Evolutionary conservation across 495 filamentous ascomycete genomes (phyloP), one percentile per base, ranked within the genome.

Genomic region (Filosporella fistucella): DNA sequence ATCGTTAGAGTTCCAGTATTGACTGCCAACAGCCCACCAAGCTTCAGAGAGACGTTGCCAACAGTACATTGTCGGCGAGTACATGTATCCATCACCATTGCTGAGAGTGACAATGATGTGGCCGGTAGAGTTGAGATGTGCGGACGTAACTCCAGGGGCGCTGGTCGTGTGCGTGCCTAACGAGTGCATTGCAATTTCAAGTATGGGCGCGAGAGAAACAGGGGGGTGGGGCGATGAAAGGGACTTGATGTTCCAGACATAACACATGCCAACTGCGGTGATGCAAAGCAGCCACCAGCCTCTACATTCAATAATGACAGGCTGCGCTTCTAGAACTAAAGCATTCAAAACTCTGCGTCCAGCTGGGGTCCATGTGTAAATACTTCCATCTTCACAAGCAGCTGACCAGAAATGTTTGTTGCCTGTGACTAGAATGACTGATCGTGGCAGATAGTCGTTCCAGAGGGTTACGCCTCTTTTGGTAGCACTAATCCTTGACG

Each of bases 1-100:
- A 52, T 91, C 91, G 28, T 88, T 89, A n/a, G 86, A 88, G 65
- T 95, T 95, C 93, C 94, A 97, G 63, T 97, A 97, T 63, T 97
- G 93, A 60, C 86, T 91, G 18, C 91, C 91, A 1, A 96, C 88
- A 2, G 93, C 91, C 93, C 94, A 99, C 94, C 93, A 99, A 1
- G 86, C 72, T 66, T 99, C 93, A 3, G 87, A 89, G 11, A 97
- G 72, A 9, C 91, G 82, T 68, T 96, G 91, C 93, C 93, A 99
- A n/a, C 81, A 76, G 58, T 78, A 89, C 81, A 97, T 84, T 14
- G 68, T 66, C 0, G 81, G 78, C 1, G 84, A 87, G 67, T 97
- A 99, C 20, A 81, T 77, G 59, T 89, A 97, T 3, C 94, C 93
- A 53, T 97, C 91, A 12, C 93, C 93, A 55, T 95, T 96, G 21